Base-by-base conservation (phyloP, 2,329 filamentous ascomycete genomes). In the Cladosporium colombiae region DNA sequence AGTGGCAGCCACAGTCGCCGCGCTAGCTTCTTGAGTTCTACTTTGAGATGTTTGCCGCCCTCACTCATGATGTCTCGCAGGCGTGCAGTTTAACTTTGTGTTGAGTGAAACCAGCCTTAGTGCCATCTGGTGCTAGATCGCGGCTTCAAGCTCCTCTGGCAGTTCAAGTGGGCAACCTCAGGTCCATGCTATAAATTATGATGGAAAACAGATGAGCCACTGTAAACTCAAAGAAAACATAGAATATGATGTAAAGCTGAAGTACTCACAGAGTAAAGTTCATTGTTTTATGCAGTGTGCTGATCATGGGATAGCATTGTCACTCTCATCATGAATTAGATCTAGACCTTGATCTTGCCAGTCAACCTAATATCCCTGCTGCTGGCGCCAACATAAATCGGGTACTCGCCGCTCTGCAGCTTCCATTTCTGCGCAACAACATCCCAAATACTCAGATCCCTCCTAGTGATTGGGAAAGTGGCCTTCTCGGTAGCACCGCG, bases 361-460 rank as follows among this genome's bases (percentile, higher is more conserved):
- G 62, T 59, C 62, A 65, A 59, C 44, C 25, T 58, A 23, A 65
- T 29, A 40, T 65, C 62, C 29, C 56, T 59, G 33, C 53, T 59
- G 40, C 62, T 65, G 7, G 53, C 56, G 11, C 62, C 62, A 21
- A 65, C 62, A 14, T 58, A 58, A 31, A 65, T 58, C 29, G 40
- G 40, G n/a, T 58, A 65, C n/a, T 59, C 53, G n/a, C 62, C 62
- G n/a, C 52, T 53, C 49, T 57, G 64, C 16, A 65, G 65, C 18
- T 78, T 75, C 79, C 80, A 81, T 61, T 80, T 79, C 73, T 79
- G 77, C 67, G 74, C 72, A 69, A 66, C 68, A 0, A 75, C 72
- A 68, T 80, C 77, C 79, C 80, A 81, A 67, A 78, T 80, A 62
- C 78, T 80, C 66, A 81, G n/a, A 70, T 81, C 79, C 44, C 77